Base-by-base conservation (phyloP, 2,329 filamentous ascomycete species). In the Colletotrichum plurivorum region DNA sequence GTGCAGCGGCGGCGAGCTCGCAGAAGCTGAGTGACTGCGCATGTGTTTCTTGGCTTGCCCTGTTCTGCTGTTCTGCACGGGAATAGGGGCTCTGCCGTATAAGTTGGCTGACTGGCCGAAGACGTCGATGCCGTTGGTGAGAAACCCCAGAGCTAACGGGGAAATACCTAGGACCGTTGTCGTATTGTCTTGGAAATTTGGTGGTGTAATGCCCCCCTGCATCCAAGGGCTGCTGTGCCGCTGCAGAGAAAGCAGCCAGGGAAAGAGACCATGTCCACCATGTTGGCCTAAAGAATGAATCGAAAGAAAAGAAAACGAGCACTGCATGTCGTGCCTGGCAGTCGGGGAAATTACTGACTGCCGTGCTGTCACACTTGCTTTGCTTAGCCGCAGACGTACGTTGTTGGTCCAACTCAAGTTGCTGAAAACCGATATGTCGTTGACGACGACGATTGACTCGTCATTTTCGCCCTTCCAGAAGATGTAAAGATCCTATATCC, bases 291-390 rank as follows among this genome's bases (percentile, higher is more conserved):
- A 59, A 56, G 55, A 66, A 65, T 36, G 8, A 36, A 36, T 9
- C 8, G 8, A 36, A 9, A 36, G 7, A 54, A 53, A 43, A n/a
- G 41, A n/a, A 43, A n/a, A 43, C 36, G 45, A 49, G n/a, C 12
- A 41, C 27, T 36, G 61, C 43, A 45, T 46, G 41, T 27, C 41
- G 20, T 20, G 43, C 4, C 45, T 43, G 36, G 27, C 20, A 18
- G 36, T 46, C 66, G 66, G 62, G 31, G 51, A 46, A 69, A 55
- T 56, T 52, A 59, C n/a, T 52, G 31, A 67, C 36, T 63, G 64
- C 64, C 58, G 43, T 56, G 43, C 49, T 46, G 62, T 51, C 62
- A 57, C 45, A n/a, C 31, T 36, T 25, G 6, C 49, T 22, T 31
- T 55, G 43, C 45, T 22, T 45, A 25, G 58, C 45, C 58, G 43